Conservation (phyloP, 2,329 filamentous ascomycete species). For the Beauveria medogensis region DNA sequence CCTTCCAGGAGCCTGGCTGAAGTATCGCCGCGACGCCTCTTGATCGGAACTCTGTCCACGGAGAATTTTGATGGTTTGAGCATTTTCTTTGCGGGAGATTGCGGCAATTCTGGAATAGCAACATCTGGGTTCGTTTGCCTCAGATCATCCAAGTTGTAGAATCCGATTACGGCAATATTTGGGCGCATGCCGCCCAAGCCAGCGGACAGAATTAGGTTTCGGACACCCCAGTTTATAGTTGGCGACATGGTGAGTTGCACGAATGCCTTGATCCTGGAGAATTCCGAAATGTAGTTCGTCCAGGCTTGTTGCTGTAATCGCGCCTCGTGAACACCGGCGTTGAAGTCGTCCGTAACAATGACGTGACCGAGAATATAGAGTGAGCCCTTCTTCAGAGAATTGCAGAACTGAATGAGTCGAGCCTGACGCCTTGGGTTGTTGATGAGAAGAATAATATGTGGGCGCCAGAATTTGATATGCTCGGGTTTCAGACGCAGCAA, state of each 20-base stretch:
- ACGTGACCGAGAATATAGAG: constrained; percentile 82
- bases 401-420: constrained; percentile 82
- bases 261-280: constrained; percentile 80
- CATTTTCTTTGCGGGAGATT: constrained; percentile 27
- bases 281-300: constrained; percentile 78
- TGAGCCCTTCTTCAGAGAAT: constrained; percentile 80
- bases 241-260: constrained; percentile 81
- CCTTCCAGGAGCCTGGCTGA: constrained; percentile 49
- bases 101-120: constrained; percentile 44
- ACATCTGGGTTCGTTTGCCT: constrained; percentile 49
- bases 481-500: constrained; percentile 74
- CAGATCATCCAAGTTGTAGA: constrained; percentile 73
- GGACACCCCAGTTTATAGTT: constrained; percentile 72
- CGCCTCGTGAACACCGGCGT: constrained; percentile 68
- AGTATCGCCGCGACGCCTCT: constrained; percentile 43
- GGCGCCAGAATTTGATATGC: constrained; percentile 90
- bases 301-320: constrained; percentile 73
- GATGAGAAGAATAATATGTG: constrained; percentile 76
- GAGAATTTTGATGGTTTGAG: constrained; percentile 20
- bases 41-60: constrained; percentile 22
- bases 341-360: constrained; percentile 78
- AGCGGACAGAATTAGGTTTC: constrained; percentile 74
- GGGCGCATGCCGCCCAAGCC: constrained; percentile 82
- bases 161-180: constrained; percentile 75
- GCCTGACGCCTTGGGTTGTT: constrained; percentile 77